phyloP scores from a whole-genome alignment of 2,329 filamentous ascomycete species.

The Hypomyces rosellus region DNA sequence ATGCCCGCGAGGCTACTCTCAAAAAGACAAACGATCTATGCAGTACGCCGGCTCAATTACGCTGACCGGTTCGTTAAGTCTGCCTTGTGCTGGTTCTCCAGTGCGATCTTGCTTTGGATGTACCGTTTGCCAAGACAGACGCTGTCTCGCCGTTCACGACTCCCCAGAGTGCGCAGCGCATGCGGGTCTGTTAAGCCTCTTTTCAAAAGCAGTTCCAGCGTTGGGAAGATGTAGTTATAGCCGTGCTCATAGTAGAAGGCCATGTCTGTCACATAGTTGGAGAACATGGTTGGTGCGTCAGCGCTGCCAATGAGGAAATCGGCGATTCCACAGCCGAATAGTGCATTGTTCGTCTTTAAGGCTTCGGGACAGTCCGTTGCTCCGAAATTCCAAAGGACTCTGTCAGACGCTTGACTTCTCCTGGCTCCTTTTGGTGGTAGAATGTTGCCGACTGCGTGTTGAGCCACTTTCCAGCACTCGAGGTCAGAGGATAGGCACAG shows the following conservation, averaged over 20 bases:
- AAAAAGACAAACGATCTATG: conserved; percentile 14
- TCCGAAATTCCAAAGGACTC: conserved; percentile 10
- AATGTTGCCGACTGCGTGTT: conserved; percentile 14
- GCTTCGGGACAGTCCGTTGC: conserved; percentile 13
- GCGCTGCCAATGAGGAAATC: conserved; percentile 15
- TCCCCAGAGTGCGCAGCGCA: conserved; percentile 13
- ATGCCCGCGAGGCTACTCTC: conserved; percentile 18
- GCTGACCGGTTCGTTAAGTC: conserved; percentile 10
- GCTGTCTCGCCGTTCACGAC: conserved; percentile 13
- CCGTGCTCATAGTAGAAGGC: conserved; percentile 19
- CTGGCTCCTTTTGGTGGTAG: conserved; percentile 15
- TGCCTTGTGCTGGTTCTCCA: conserved; percentile 11
- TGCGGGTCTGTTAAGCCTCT: conserved; percentile 13
- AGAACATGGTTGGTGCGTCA: conserved; percentile 16
- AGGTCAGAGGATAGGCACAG: conserved; percentile 15
- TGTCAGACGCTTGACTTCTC: conserved; percentile 10
- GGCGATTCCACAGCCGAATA: conserved; percentile 17
- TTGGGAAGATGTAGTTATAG: conserved; percentile 17
- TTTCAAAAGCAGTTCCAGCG: conserved; percentile 12
- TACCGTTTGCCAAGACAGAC: conserved; percentile 14
- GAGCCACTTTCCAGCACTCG: conserved; percentile 14
- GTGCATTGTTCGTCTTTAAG: conserved; percentile 16
- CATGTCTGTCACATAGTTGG: conserved; percentile 19
- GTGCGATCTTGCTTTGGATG: conserved; percentile 15
- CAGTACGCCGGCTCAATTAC: conserved; percentile 10